A percentile compares a stretch with the other conserved stretches of the same genome.
phyloP scores from a whole-genome alignment of 768 basidiomycete genomes.

The Thelephora aurantiotincta region DNA sequence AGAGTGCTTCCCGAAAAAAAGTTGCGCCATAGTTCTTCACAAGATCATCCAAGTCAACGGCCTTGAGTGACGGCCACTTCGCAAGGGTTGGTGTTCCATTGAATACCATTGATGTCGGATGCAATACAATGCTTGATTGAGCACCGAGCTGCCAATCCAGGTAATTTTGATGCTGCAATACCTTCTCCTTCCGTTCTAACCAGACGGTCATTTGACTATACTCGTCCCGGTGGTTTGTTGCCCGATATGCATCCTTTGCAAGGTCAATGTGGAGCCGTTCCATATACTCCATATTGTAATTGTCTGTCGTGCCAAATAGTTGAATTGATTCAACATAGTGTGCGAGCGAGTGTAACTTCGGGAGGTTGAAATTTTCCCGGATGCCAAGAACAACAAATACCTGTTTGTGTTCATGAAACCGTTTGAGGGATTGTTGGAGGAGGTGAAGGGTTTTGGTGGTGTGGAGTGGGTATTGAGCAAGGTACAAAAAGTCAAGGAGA shows the following conservation, averaged over 20 bases:
- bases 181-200: slow-evolving; percentile 21
- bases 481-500: slow-evolving; percentile 23
- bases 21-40: slow-evolving; percentile 15
- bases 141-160: slow-evolving; percentile 11
- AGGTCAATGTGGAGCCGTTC: slow-evolving; percentile 7
- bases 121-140: background rate
- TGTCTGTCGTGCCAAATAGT: slow-evolving; percentile 9
- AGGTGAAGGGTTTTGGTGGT: slow-evolving; percentile 14
- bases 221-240: slow-evolving; percentile 8
- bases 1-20: slow-evolving; percentile 15
- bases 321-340: slow-evolving; percentile 11
- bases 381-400: slow-evolving; percentile 22
- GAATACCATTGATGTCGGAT: background rate
- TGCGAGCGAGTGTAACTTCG: slow-evolving; percentile 10
- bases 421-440: slow-evolving; percentile 14
- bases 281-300: slow-evolving; percentile 7
- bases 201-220: slow-evolving; percentile 25
- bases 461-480: slow-evolving; percentile 21
- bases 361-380: slow-evolving; percentile 13
- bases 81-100: slow-evolving; percentile 10
- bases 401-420: slow-evolving; percentile 24
- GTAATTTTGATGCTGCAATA: slow-evolving; percentile 12
- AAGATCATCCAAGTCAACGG: slow-evolving; percentile 12
- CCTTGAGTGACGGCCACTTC: slow-evolving; percentile 13
- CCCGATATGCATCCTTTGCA: slow-evolving; percentile 1